Evolutionary conservation across 1,139 yeast species (phyloP), one percentile per base, ranked within the genome.

Genomic region (Oligophagozyma castellii): DNA sequence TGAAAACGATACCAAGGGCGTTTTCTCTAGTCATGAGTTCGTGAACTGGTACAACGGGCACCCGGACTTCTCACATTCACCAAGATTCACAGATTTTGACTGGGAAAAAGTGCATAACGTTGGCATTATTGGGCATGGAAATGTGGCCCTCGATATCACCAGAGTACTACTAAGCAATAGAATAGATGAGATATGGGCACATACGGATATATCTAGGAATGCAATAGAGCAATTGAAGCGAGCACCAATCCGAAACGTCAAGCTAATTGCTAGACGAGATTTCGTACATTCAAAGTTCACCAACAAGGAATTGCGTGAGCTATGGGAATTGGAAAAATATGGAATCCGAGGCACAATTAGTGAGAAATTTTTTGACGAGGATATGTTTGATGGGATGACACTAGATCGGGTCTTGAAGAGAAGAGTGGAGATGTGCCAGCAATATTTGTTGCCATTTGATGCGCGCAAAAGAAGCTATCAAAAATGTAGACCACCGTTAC

Each of bases 21-120:
- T 89, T 0, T 60, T 79, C n/a, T 69, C 81, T 5, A 93, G 96
- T 0, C 67, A 93, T 24, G 70, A 75, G 37, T 80, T 89, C 59
- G 96, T 89, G 14, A 89, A 83, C 29, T 89, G 98, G 98, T 89
- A 89, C 53, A 92, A 89, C 45, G 93, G 95, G 0, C 77, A 76
- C 40, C 95, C 95, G 0, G 73, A 70, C 27, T 33, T 30, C 29
- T 42, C 47, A 3, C 12, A 27, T 5, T 29, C 31, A 27, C 34
- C 38, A 3, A 32, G 38, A 25, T 40, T 63, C 55, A 34, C 53
- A 46, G 23, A 46, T 48, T 28, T 53, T 61, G 26, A 56, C 59
- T 89, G 42, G 70, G 27, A 66, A 7, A 57, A 65, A 23, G 73
- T 76, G 1, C 66, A 68, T 35, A 61, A 67, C 26, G 94, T 84